Evolutionary conservation across 352 stramenopile genomes (phyloP).

Genomic region (Phytophthora sp.): DNA sequence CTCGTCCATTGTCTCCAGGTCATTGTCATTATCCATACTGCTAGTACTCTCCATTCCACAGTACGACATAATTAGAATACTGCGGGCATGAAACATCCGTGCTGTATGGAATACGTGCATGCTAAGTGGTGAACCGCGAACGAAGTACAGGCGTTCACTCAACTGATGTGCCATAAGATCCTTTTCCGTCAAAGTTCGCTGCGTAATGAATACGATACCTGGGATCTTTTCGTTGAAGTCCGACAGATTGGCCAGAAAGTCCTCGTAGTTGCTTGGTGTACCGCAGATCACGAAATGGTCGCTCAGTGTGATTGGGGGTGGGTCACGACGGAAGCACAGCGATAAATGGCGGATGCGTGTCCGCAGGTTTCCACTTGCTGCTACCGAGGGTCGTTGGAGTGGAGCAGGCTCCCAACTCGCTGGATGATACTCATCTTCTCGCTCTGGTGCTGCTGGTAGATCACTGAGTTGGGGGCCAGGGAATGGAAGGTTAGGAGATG

Average conservation of each 20-base stretch:
- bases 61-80: conserved; percentile 78
- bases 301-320: conserved; percentile 36
- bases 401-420: conserved; percentile 18
- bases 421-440: conserved; percentile 16
- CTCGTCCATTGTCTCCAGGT: conserved; percentile 56
- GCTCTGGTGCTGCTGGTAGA: conserved; percentile 5
- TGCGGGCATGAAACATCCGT: conserved; percentile 60
- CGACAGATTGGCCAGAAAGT: conserved; percentile 57
- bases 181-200: conserved; percentile 50
- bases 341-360: conserved; percentile 34
- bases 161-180: conserved; percentile 52
- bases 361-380: conserved; percentile 15
- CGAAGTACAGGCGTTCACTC: conserved; percentile 67
- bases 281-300: conserved; percentile 78
- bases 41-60: conserved; percentile 52
- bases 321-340: conserved; percentile 42
- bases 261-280: conserved; percentile 60
- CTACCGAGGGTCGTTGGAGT: conserved; percentile 22
- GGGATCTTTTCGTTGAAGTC: conserved; percentile 49
- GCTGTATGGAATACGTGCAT: conserved; percentile 63
- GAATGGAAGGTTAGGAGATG: not conserved
- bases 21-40: conserved; percentile 27
- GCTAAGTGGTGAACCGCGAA: conserved; percentile 68
- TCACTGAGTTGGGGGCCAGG: conserved; percentile 8
- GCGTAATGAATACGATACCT: conserved; percentile 64